A percentile compares a stretch with the other conserved stretches of the same genome.
phyloP scores from a whole-genome alignment of 352 stramenopile species.

The Thalassiosira mediterranea region DNA sequence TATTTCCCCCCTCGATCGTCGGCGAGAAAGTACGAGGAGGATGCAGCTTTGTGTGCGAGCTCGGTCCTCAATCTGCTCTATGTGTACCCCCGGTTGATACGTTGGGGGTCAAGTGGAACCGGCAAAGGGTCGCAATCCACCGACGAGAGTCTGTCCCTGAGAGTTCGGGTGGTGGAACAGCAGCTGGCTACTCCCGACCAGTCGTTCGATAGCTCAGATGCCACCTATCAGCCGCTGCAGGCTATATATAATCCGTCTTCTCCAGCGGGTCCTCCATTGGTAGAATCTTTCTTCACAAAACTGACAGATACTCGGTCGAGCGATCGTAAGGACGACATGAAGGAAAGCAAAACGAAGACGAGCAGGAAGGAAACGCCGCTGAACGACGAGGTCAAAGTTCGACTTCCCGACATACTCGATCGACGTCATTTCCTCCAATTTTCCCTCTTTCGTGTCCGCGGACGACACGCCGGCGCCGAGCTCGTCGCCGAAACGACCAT shows the following conservation, averaged over 20 bases:
- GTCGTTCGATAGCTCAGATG: slow-evolving; percentile 38
- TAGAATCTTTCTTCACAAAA: slow-evolving; percentile 69
- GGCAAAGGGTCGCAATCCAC: slow-evolving; percentile 12
- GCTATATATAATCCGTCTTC: slow-evolving; percentile 73
- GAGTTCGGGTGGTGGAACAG: slow-evolving; percentile 61
- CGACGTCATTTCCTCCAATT: slow-evolving; percentile 76
- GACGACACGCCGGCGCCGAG: slow-evolving; percentile 30
- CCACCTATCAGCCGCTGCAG: slow-evolving; percentile 39
- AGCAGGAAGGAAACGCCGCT: slow-evolving; percentile 49
- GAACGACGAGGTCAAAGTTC: slow-evolving; percentile 81
- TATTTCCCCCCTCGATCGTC: slow-evolving; percentile 64
- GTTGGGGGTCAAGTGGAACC: slow-evolving; percentile 10
- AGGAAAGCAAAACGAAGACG: slow-evolving; percentile 28
- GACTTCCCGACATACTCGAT: slow-evolving; percentile 74
- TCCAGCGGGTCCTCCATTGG: slow-evolving; percentile 58
- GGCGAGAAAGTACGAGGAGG: slow-evolving; percentile 62
- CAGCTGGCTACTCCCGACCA: slow-evolving; percentile 33
- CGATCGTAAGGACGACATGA: slow-evolving; percentile 6
- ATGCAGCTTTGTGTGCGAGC: slow-evolving; percentile 39
- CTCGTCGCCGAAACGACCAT: slow-evolving; percentile 65
- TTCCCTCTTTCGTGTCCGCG: slow-evolving; percentile 59
- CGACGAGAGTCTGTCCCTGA: slow-evolving; percentile 41
- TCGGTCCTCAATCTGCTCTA: slow-evolving; percentile 72
- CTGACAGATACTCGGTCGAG: slow-evolving; percentile 21
- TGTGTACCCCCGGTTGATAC: slow-evolving; percentile 74